Evolutionary conservation across 257 asterid species (phyloP).

Genomic region (Lycium barbarum): DNA sequence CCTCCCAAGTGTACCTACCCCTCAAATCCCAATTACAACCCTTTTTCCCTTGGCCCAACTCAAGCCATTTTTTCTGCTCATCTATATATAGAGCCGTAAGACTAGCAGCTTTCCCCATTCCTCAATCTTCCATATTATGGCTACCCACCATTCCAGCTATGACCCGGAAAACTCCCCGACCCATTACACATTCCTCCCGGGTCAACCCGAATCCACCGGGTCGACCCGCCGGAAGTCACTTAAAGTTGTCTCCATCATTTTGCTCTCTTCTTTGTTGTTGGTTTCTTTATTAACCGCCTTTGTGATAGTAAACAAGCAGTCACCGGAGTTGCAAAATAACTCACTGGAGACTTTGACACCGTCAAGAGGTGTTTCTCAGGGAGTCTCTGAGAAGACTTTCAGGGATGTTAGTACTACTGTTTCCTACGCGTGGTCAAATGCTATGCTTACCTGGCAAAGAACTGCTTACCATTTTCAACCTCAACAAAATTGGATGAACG

Average conservation of each 20-base stretch:
- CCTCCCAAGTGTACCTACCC: slow-evolving; percentile 7
- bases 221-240: slow-evolving; percentile 39
- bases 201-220: slow-evolving; percentile 33
- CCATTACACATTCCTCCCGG: slow-evolving; percentile 49
- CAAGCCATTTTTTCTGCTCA: neutral
- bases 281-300: slow-evolving; percentile 39
- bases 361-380: slow-evolving; percentile 70
- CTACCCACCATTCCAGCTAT: slow-evolving; percentile 36
- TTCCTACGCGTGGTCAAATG: slow-evolving; percentile 66
- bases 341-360: slow-evolving; percentile 36
- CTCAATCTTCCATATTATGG: slow-evolving; percentile 43
- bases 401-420: slow-evolving; percentile 39
- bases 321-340: neutral
- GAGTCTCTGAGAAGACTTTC: slow-evolving; percentile 84
- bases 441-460: slow-evolving; percentile 83
- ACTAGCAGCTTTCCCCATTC: neutral
- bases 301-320: slow-evolving; percentile 34
- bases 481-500: slow-evolving; percentile 81
- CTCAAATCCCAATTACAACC: neutral
- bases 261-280: slow-evolving; percentile 48
- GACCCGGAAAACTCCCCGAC: slow-evolving; percentile 49
- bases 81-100: slow-evolving; percentile 14
- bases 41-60: neutral
- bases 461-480: slow-evolving; percentile 85
- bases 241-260: slow-evolving; percentile 45